A percentile compares a stretch with the other conserved stretches of the same genome.
Conservation (phyloP, 495 filamentous ascomycete genomes). For the Massariosphaeria phaeospora region DNA sequence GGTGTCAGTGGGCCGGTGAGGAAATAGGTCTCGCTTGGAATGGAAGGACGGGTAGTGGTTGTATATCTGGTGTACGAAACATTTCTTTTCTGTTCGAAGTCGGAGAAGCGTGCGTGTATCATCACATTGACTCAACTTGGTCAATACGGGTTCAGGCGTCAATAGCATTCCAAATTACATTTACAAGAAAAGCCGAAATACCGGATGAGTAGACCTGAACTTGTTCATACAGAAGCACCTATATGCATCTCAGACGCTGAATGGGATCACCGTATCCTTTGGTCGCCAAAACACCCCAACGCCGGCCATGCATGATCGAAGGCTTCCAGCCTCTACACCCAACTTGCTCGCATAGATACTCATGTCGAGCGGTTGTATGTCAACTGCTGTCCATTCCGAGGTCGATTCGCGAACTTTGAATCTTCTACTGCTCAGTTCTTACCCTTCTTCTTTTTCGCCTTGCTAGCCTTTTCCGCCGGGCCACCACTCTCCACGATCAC, state of each 20-base stretch:
- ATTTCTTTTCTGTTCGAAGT: conserved; percentile 1
- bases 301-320: conserved; percentile 27
- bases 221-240: background rate
- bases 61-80: conserved; percentile 25
- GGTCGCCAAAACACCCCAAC: conserved; percentile 17
- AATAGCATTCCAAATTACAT: too few relatives aligned
- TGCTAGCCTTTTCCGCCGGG: conserved; percentile 44
- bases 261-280: background rate
- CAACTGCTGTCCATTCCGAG: too few relatives aligned
- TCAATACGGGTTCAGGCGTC: conserved; percentile 5
- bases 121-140: conserved; percentile 2
- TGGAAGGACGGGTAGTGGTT: background rate
- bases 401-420: too few relatives aligned
- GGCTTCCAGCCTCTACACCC: background rate
- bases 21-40: conserved; percentile 23
- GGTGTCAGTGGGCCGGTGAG: conserved; percentile 33
- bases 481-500: conserved; percentile 74
- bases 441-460: conserved; percentile 71
- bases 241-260: background rate
- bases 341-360: background rate
- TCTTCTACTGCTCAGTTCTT: conserved; percentile 23
- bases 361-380: too few relatives aligned
- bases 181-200: too few relatives aligned
- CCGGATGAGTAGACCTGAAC: too few relatives aligned
- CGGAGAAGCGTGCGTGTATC: background rate